Evolutionary conservation across 2,329 filamentous ascomycete genomes (phyloP), one percentile per base, ranked within the genome.

Genomic region (Exophiala calicioides): DNA sequence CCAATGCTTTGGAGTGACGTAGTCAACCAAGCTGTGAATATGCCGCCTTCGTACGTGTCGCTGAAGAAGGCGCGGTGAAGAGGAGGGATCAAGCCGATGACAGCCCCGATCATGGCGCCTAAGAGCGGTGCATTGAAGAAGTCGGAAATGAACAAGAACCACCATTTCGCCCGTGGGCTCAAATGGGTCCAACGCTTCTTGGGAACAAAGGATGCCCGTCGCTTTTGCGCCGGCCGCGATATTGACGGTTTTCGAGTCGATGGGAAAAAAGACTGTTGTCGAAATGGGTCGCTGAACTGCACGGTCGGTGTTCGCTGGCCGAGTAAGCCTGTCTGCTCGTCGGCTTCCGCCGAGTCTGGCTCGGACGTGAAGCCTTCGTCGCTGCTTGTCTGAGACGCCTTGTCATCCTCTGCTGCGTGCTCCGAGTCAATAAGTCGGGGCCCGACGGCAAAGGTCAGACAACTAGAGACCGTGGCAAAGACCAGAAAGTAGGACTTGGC

Each of bases 401-500:
- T 42, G 6, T 69, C 64, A 1, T 70, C 49, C 4, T 59, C 56
- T 4, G 55, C 35, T 3, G 53, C 47, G 21, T 62, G 68, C 41
- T 74, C 71, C 47, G 65, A 64, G 53, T 78, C 76, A 35, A 85
- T 71, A 29, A 85, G 66, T 9, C 74, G 68, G 1, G 82, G 81
- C 0, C 81, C 82, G 3, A 85, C 66, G 0, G 79, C 79, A 60
- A 85, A 86, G 0, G 81, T 85, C 48, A 85, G 64, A 41, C 76
- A 79, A 58, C 81, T 84, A 31, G 74, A 76, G 7, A 85, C 70
- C 44, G 83, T 84, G 3, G 81, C 76, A 53, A 81, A 84, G 48
- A 86, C 76, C 3, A 86, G 65, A 58, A 86, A 84, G 62, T 84
- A 86, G 10, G 78, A 79, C 59, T 84, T 80, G 5, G 81, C 81